phyloP scores from a whole-genome alignment of 805 yeast species.

The Metschnikowia continentalis region DNA sequence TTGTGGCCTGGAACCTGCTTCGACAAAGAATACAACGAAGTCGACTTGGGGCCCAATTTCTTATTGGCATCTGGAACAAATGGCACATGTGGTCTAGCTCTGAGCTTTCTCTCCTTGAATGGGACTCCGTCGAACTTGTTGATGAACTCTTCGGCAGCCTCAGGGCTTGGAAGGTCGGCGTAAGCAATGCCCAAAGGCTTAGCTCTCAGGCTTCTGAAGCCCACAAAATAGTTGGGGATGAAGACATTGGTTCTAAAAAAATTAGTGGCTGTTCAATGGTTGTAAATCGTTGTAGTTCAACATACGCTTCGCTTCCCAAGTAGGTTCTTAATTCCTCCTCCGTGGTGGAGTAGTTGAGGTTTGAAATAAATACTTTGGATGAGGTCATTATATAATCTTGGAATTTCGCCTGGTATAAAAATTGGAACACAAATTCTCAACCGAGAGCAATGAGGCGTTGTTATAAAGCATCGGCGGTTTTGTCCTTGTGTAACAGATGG shows the following conservation, averaged over 20 bases:
- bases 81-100: constrained; percentile 41
- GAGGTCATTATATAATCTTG: constrained; percentile 3
- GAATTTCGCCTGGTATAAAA: not conserved
- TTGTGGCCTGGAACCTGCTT: constrained; percentile 1
- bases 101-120: constrained; percentile 37
- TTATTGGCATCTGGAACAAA: constrained; percentile 19
- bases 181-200: constrained; percentile 54
- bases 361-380: constrained; percentile 44
- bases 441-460: not conserved
- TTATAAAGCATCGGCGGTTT: constrained; percentile 10
- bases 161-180: constrained; percentile 30
- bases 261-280: not conserved
- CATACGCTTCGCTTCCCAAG: constrained; percentile 44
- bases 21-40: constrained; percentile 1
- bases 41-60: not conserved
- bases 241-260: constrained; percentile 31
- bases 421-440: not conserved
- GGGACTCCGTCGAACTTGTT: constrained; percentile 22
- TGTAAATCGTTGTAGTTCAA: not conserved
- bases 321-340: constrained; percentile 48
- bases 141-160: constrained; percentile 28
- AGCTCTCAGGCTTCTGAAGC: constrained; percentile 39
- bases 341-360: constrained; percentile 49
- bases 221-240: constrained; percentile 52
- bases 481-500: constrained; percentile 6